Conservation (phyloP, 768 basidiomycete genomes). For the Boletus bicolor region DNA sequence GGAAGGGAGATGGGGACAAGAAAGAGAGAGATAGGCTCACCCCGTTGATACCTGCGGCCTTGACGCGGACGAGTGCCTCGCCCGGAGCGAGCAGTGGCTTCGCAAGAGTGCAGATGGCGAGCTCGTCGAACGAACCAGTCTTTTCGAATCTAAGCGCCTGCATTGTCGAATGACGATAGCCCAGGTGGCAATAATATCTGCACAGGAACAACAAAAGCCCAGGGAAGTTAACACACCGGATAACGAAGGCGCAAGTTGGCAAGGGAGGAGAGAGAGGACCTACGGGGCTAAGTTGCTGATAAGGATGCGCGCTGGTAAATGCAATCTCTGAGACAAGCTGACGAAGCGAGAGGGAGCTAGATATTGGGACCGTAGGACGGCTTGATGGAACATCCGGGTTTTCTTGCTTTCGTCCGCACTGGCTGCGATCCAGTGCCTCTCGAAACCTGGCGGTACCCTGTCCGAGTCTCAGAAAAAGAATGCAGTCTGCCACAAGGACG, state of each 20-base stretch:
- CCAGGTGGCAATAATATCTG: slow-evolving; percentile 1
- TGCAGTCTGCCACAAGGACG: background rate
- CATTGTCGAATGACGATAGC: slow-evolving; percentile 19
- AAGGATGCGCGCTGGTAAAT: background rate
- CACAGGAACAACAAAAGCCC: background rate
- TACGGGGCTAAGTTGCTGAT: slow-evolving; percentile 3
- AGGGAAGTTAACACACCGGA: background rate
- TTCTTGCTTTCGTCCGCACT: slow-evolving; percentile 5
- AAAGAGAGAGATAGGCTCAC: slow-evolving; percentile 16
- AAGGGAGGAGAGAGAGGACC: background rate
- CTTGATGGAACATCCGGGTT: slow-evolving; percentile 11
- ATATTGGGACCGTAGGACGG: background rate
- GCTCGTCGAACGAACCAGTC: slow-evolving; percentile 30
- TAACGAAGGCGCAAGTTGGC: background rate
- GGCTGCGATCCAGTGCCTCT: slow-evolving; percentile 2
- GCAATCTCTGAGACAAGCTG: background rate
- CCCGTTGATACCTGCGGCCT: slow-evolving; percentile 33
- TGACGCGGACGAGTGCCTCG: slow-evolving; percentile 33
- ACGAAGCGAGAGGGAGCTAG: background rate
- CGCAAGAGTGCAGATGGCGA: slow-evolving; percentile 20
- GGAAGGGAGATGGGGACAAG: background rate
- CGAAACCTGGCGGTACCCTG: background rate
- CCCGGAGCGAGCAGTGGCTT: slow-evolving; percentile 30
- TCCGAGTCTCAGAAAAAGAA: no score
- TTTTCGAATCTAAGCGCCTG: slow-evolving; percentile 33